Evolutionary conservation across 805 yeast genomes (phyloP), one percentile per base, ranked within the genome.

Genomic region (Candida dajiaensis): DNA sequence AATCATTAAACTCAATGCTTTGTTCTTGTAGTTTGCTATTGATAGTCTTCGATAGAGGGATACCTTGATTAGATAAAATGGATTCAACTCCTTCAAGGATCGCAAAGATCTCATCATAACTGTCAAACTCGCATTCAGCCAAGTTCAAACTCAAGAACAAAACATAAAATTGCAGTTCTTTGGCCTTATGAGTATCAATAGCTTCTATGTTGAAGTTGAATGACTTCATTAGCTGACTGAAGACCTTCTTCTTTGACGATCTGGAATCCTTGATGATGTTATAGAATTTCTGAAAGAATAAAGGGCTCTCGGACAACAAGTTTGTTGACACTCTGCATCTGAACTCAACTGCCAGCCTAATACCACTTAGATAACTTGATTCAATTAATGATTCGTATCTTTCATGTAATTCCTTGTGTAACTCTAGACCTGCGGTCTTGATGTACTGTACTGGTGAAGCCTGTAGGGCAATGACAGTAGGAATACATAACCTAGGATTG

Each of bases 381-480:
- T 84, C 90, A 20, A 86, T 76, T 57, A 89, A 70, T 2, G 88
- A 76, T 58, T 85, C 92, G 57, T 85, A 80, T 49, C 81, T 83
- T 19, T 76, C 82, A 53, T 75, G 78, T 3, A 88, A 55, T 9
- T 73, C 77, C 19, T 59, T 58, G 53, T 85, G 85, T 46, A 85
- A 64, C 1, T 69, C 71, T 1, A 68, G 47, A 0, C 89, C 88
- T 11, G 73, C 63, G 3, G 59, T 60, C 28, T 74, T 68, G 16
- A 85, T 70, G 11, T 63, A 58, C 4, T 58, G 59, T 16, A 68
- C 63, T 1, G 68, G 63, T 0, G 88, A 78, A 0, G 85, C 70
- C 47, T 81, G 81, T 31, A 89, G 66, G 0, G 92, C 92, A 46
- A 87, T 73, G 1, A 86, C 70, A 0, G 89, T 82, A 0, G 89